Evolutionary conservation across 1,284 basidiomycete genomes (phyloP), one percentile per base, ranked within the genome.

Genomic region (Pseudozyma thailandica): DNA sequence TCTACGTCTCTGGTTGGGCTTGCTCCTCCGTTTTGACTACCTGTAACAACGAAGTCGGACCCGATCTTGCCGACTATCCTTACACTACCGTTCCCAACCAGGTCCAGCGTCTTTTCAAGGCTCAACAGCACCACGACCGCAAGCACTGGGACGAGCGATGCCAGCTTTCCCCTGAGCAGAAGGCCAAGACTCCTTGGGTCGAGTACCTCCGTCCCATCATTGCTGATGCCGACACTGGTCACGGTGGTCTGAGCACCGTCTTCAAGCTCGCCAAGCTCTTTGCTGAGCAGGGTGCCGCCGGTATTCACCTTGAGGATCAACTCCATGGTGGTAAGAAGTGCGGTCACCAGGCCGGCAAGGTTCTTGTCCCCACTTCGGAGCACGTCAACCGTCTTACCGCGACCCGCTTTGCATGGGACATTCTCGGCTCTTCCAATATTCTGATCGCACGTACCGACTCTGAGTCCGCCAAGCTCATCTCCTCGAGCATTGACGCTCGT

Each of bases 1-100:
- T 98, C 46, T 98, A 98, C 83, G 88, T 99, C 25, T 96, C 93
- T 37, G 95, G 95, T 25, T 99, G 95, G 94, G 97, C 94, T 61
- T 88, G 94, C 56, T 87, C 93, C 50, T 93, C 92, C 23, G 80
- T 82, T 15, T 69, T 83, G 25, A 82, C 80, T 33, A 96, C 94
- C 1, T 91, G 90, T 27, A 92, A 89, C 79, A 94, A 98, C 80
- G 96, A 98, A 85, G 94, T 97, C 52, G 95, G 95, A 42, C 95
- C 95, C 37, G 95, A 98, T 86, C 89, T 98, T 82, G 96, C 94
- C 27, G 84, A 95, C 83, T 95, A 95, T 82, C 93, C 93, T 0
- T 95, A 94, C 83, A 94, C 92, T 7, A 95, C 93, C 0, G 93
- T 95, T 7, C 93, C 93, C 21, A 95, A 95, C 61, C 80, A 82